Evolutionary conservation across 768 basidiomycete genomes (phyloP).

Genomic region (Amanita thiersii): DNA sequence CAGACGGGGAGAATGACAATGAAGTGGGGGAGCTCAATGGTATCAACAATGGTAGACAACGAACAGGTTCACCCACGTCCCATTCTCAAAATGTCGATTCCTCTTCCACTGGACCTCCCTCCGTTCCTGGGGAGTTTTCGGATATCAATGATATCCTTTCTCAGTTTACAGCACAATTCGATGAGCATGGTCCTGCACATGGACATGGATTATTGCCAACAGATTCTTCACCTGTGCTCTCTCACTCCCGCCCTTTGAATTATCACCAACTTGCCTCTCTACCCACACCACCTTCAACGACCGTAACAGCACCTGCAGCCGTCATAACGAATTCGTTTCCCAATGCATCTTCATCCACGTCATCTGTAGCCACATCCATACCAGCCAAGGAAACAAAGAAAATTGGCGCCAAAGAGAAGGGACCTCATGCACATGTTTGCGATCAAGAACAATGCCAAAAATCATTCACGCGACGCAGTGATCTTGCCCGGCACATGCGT

Average conservation of each 20-base stretch:
- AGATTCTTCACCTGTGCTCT: slow-evolving; percentile 41
- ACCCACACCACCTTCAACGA: slow-evolving; percentile 16
- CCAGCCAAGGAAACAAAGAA: slow-evolving; percentile 29
- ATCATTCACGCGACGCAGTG: slow-evolving; percentile 76
- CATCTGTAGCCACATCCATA: slow-evolving; percentile 17
- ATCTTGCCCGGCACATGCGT: slow-evolving; percentile 76
- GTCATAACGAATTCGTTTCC: slow-evolving; percentile 42
- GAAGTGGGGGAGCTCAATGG: slow-evolving; percentile 31
- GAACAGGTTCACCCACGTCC: slow-evolving; percentile 24
- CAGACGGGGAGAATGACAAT: slow-evolving; percentile 35
- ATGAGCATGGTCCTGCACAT: slow-evolving; percentile 36
- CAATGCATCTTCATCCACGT: neutral
- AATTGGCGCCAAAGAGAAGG: slow-evolving; percentile 35
- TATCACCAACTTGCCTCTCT: slow-evolving; percentile 14
- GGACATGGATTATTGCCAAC: slow-evolving; percentile 33
- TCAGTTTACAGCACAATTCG: slow-evolving; percentile 62
- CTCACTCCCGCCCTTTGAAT: slow-evolving; percentile 29
- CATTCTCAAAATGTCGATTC: slow-evolving; percentile 23
- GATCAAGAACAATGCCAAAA: slow-evolving; percentile 71
- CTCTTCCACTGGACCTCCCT: slow-evolving; percentile 34
- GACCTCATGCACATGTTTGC: slow-evolving; percentile 50
- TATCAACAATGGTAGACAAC: slow-evolving; percentile 18
- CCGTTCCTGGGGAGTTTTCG: slow-evolving; percentile 51
- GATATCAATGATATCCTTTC: slow-evolving; percentile 74
- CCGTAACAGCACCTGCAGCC: slow-evolving; percentile 27